A percentile compares a stretch with the other conserved stretches of the same genome.
These are phyloP conservation scores for Podospora sp. DNA, from an alignment of 495 filamentous ascomycete genomes.

Conservation along the genomic window DNA sequence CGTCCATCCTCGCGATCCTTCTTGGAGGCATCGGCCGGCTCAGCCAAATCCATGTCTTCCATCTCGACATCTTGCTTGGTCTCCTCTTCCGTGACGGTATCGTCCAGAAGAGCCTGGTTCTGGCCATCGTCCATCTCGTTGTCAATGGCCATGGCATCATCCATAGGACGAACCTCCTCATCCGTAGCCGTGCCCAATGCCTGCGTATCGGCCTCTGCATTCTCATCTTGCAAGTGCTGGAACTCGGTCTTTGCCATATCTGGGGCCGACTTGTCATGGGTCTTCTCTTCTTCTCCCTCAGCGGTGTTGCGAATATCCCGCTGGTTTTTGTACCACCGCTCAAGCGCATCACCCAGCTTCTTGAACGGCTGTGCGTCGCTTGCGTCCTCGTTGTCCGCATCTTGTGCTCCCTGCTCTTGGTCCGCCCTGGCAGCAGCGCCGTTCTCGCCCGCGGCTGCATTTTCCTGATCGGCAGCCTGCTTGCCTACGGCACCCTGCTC, in stretches of 20 bases:
- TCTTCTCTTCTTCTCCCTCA: conserved; percentile 50
- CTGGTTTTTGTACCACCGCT: conserved; percentile 86
- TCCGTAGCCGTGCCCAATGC: conserved; percentile 86
- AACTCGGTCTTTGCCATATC: conserved; percentile 68
- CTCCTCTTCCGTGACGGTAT: conserved; percentile 58
- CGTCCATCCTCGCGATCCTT: conserved; percentile 45
- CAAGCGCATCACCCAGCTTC: conserved; percentile 90
- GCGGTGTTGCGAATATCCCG: conserved; percentile 72
- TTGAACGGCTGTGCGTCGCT: conserved; percentile 71
- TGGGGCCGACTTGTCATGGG: conserved; percentile 48
- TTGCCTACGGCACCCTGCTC: conserved; percentile 54
- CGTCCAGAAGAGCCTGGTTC: conserved; percentile 52
- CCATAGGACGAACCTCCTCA: conserved; percentile 79
- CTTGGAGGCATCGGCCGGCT: conserved; percentile 46
- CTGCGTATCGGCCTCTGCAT: conserved; percentile 79
- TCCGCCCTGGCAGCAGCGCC: conserved; percentile 53
- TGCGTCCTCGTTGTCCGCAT: conserved; percentile 47
- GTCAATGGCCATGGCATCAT: conserved; percentile 83
- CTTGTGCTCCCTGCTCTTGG: conserved; percentile 55
- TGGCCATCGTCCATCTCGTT: conserved; percentile 62
- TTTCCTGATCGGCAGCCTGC: conserved; percentile 52
- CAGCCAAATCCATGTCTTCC: conserved; percentile 42
- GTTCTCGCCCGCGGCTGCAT: conserved; percentile 51
- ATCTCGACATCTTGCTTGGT: conserved; percentile 44
- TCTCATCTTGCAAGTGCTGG: conserved; percentile 85